Conservation (phyloP, 129 eudicot species). For the Chrysanthemum makinoi region DNA sequence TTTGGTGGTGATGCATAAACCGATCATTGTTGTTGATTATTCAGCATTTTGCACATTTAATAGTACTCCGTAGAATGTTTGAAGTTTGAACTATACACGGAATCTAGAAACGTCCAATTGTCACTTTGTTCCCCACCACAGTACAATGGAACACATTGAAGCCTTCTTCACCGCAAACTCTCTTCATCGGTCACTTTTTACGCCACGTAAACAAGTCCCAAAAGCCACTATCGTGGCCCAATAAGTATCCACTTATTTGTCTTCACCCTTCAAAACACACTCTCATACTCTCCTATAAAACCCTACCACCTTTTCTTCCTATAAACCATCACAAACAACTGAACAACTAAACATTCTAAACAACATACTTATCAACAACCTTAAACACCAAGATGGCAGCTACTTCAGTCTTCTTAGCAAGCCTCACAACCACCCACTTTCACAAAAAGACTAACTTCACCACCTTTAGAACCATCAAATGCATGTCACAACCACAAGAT, state of each 20-base stretch:
- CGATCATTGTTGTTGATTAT: too few relatives aligned
- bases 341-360: not conserved
- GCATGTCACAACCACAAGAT: conserved; percentile 32
- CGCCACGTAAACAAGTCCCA: conserved; percentile 23
- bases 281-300: conserved; percentile 25
- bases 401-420: conserved; percentile 35
- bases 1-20: too few relatives aligned
- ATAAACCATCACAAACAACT: not conserved
- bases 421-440: not conserved
- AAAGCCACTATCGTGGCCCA: conserved; percentile 52
- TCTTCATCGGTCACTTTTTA: not conserved
- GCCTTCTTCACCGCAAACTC: conserved; percentile 16
- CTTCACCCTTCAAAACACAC: not conserved
- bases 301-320: not conserved
- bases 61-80: too few relatives aligned
- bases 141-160: conserved; percentile 8
- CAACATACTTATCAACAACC: too few relatives aligned
- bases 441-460: not conserved
- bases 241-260: conserved; percentile 49
- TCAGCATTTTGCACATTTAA: not conserved
- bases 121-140: not conserved
- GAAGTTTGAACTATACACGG: not conserved
- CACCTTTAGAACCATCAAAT: conserved; percentile 11
- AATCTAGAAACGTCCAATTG: not conserved
- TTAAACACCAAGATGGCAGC: conserved; percentile 24